A percentile compares a stretch with the other conserved stretches of the same genome.
These are phyloP conservation scores for Periglandula ipomoeae DNA, from an alignment of 2,329 filamentous ascomycete species.

Conservation along the genomic window DNA sequence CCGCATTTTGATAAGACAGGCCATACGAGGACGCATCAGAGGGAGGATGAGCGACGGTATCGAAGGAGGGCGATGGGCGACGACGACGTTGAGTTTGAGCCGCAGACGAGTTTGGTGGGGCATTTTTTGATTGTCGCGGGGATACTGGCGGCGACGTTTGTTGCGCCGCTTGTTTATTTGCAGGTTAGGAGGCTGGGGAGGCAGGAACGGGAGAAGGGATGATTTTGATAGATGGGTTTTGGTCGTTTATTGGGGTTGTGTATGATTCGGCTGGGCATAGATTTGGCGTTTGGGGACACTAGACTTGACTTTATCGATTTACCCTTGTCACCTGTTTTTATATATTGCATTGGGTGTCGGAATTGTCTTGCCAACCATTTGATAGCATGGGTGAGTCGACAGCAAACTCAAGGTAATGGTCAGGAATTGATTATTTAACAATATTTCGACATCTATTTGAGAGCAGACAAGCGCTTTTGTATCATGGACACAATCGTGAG, in stretches of 20 bases:
- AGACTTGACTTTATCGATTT: too few species aligned
- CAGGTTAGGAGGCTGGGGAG: constrained; percentile 26
- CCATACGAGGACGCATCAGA: constrained; percentile 66
- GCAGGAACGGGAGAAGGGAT: constrained; percentile 16
- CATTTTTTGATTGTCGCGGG: constrained; percentile 42
- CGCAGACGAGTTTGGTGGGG: constrained; percentile 32
- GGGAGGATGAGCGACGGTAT: constrained; percentile 42
- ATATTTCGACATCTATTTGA: too few species aligned
- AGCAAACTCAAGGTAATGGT: too few species aligned
- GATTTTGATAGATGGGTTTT: too few species aligned
- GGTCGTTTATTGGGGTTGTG: too few species aligned
- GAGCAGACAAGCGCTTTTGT: too few species aligned
- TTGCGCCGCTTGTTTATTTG: constrained; percentile 34
- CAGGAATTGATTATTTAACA: too few species aligned
- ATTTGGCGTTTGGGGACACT: too few species aligned
- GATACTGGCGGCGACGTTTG: constrained; percentile 36
- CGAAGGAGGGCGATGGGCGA: constrained; percentile 31
- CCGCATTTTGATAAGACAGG: constrained; percentile 69
- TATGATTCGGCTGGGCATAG: not conserved
- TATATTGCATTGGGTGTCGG: too few species aligned
- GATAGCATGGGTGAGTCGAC: too few species aligned
- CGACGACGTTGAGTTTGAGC: constrained; percentile 27
- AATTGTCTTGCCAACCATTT: too few species aligned
- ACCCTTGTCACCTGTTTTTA: too few species aligned
- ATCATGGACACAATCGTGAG: not conserved